These are phyloP conservation scores for Aspergillus neoniger DNA, from an alignment of 2,329 filamentous ascomycete genomes.

Conservation along the genomic window DNA sequence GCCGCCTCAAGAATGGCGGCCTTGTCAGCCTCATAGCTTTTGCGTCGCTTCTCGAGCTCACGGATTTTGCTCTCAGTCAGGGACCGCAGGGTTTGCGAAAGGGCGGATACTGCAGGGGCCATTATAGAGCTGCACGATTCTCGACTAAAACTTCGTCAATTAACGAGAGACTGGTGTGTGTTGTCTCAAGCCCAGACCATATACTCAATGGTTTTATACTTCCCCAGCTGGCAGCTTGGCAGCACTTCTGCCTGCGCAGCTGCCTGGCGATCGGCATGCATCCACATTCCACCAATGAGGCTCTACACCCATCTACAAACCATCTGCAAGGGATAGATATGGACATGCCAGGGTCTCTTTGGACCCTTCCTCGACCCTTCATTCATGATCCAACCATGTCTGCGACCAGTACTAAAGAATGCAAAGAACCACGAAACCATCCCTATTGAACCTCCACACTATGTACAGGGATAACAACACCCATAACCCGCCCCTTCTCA, in stretches of 20 bases:
- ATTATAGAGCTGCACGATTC: not conserved
- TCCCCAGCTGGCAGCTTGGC: not conserved
- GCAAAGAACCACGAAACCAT: not conserved
- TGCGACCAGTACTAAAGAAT: not conserved
- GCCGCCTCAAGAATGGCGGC: conserved; percentile 15
- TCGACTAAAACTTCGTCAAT: not conserved
- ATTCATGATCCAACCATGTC: not conserved
- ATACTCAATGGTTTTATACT: not conserved
- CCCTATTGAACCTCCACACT: not conserved
- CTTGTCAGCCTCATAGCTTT: conserved; percentile 21
- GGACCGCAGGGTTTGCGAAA: conserved; percentile 23
- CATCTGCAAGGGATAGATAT: no score
- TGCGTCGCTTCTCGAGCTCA: conserved; percentile 28
- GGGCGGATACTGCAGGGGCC: conserved; percentile 10
- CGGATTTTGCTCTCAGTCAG: conserved; percentile 30
- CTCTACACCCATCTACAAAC: no score
- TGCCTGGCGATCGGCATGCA: not conserved
- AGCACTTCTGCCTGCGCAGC: not conserved
- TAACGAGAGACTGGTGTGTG: not conserved
- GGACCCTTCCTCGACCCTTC: no score
- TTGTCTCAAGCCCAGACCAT: not conserved
- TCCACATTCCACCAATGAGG: no score
- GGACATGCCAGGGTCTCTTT: no score
- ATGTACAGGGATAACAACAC: not conserved
- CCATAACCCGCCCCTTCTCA: not conserved